Evolutionary conservation across 306 rosid species (phyloP).

Genomic region (Adenanthera pavonina): DNA sequence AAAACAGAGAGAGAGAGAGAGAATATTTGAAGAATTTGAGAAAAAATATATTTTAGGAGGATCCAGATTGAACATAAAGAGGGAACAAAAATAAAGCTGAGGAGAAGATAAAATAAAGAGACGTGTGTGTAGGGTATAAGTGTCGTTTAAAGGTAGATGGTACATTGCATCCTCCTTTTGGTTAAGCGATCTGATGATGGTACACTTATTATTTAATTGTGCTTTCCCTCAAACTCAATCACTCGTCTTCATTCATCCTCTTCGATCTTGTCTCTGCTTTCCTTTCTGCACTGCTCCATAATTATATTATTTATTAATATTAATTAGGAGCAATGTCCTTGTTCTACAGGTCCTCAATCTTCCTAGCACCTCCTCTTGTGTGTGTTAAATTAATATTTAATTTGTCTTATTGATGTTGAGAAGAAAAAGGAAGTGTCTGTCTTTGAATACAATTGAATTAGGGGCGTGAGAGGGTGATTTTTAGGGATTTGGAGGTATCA

Average conservation of each 20-base stretch:
- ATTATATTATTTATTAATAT: not conserved
- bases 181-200: not conserved
- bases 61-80: too few relatives aligned
- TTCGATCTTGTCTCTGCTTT: not conserved
- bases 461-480: not conserved
- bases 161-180: not conserved
- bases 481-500: not conserved
- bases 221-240: not conserved
- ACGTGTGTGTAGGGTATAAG: not conserved
- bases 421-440: not conserved
- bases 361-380: not conserved
- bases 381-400: not conserved
- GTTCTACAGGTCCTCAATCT: not conserved
- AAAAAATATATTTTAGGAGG: too few relatives aligned
- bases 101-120: not conserved
- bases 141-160: constrained; percentile 26
- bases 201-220: not conserved
- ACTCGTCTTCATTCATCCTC: not conserved
- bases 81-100: not conserved
- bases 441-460: not conserved
- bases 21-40: too few relatives aligned
- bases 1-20: too few relatives aligned
- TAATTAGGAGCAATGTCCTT: constrained; percentile 5
- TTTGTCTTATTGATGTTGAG: not conserved
- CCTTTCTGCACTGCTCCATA: not conserved